Conservation (phyloP, 1,139 yeast species). For the Pichia sp. region DNA sequence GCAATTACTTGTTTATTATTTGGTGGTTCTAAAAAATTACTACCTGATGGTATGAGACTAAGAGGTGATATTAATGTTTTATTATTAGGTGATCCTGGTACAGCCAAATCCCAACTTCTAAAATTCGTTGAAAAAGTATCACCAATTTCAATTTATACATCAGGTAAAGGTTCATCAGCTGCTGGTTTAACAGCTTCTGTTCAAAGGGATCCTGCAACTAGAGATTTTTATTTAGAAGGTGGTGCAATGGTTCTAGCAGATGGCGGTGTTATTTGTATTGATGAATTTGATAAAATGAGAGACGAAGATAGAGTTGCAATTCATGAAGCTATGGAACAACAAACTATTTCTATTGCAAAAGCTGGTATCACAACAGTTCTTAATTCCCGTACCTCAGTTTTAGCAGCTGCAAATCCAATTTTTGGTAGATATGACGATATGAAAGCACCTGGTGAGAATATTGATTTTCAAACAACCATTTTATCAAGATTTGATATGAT, state of each 20-base stretch:
- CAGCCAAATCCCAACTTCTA: conserved; percentile 92
- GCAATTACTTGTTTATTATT: conserved; percentile 86
- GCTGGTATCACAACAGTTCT: conserved; percentile 97
- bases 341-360: conserved; percentile 96
- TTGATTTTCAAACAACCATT: conserved; percentile 95
- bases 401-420: conserved; percentile 97
- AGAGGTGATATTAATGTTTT: conserved; percentile 96
- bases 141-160: conserved; percentile 92
- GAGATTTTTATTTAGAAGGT: conserved; percentile 94
- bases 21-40: conserved; percentile 89
- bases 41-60: conserved; percentile 94
- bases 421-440: conserved; percentile 95
- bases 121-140: conserved; percentile 93
- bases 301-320: conserved; percentile 98
- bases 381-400: conserved; percentile 90
- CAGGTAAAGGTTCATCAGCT: conserved; percentile 99
- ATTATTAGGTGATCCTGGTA: conserved; percentile 96
- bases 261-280: conserved; percentile 98
- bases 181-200: conserved; percentile 99
- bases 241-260: conserved; percentile 99
- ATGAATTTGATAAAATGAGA: conserved; percentile 98
- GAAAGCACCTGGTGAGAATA: conserved; percentile 95
- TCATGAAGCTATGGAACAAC: conserved; percentile 99
- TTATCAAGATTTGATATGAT: conserved; percentile 98
- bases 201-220: conserved; percentile 79